Evolutionary conservation across 768 basidiomycete genomes (phyloP).

Genomic region (Terana coerulea): DNA sequence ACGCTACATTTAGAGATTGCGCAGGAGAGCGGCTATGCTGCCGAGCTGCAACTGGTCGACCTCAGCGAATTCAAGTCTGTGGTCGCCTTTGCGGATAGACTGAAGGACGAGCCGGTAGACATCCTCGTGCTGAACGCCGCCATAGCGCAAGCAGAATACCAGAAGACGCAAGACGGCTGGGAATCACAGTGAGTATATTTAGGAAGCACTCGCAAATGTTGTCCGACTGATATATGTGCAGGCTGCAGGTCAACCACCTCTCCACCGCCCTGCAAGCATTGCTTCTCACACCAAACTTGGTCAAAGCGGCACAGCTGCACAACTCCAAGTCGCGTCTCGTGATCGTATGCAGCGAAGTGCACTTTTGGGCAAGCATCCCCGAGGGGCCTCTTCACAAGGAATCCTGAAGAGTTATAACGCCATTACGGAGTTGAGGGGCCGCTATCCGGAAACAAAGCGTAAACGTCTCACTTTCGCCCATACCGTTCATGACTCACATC

Average conservation of each 20-base stretch:
- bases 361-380: constrained; percentile 19
- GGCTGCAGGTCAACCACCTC: constrained; percentile 45
- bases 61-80: constrained; percentile 24
- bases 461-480: background rate
- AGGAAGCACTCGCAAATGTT: no score
- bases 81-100: constrained; percentile 18
- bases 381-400: background rate
- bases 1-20: constrained; percentile 15
- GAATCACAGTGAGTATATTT: constrained; percentile 20
- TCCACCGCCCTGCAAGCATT: constrained; percentile 36
- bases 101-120: constrained; percentile 20
- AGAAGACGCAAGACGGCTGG: constrained; percentile 26
- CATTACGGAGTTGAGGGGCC: background rate
- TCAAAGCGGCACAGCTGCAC: constrained; percentile 28
- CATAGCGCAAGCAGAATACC: constrained; percentile 18
- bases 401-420: background rate
- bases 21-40: constrained; percentile 9
- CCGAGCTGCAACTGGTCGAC: constrained; percentile 23
- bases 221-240: constrained; percentile 22
- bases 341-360: constrained; percentile 40
- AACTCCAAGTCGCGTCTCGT: constrained; percentile 24
- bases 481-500: background rate
- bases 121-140: constrained; percentile 27
- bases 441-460: constrained; percentile 7
- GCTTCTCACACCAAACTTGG: constrained; percentile 36